phyloP scores from a whole-genome alignment of 2,329 filamentous ascomycete species.

The Fusarium udum region DNA sequence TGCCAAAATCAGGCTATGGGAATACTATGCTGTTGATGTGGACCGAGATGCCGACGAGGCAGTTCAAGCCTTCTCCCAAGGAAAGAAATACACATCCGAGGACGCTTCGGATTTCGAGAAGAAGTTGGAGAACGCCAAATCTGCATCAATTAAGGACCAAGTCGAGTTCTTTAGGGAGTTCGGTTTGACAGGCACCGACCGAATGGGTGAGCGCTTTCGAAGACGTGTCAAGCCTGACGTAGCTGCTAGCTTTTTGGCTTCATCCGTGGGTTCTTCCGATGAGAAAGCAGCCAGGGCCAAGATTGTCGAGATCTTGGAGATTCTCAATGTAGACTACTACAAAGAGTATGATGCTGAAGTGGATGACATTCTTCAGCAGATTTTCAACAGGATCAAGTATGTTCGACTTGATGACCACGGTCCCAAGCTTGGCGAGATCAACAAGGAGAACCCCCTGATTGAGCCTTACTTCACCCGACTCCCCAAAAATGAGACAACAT shows the following conservation, averaged over 20 bases:
- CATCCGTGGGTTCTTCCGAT: slow-evolving; percentile 69
- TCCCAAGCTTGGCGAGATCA: slow-evolving; percentile 84
- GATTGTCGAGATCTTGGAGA: slow-evolving; percentile 75
- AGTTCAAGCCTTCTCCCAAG: slow-evolving; percentile 75
- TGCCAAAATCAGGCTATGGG: slow-evolving; percentile 82
- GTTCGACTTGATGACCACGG: slow-evolving; percentile 91
- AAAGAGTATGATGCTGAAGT: slow-evolving; percentile 89
- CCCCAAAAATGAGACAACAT: slow-evolving; percentile 79
- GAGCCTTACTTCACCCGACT: slow-evolving; percentile 96
- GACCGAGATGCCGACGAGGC: slow-evolving; percentile 75
- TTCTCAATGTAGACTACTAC: slow-evolving; percentile 88
- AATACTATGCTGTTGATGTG: slow-evolving; percentile 89
- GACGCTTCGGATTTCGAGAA: slow-evolving; percentile 49
- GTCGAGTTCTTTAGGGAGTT: slow-evolving; percentile 73
- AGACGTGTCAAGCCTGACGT: slow-evolving; percentile 75
- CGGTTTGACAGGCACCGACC: slow-evolving; percentile 75
- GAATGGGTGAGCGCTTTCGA: slow-evolving; percentile 81
- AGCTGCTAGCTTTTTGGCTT: slow-evolving; percentile 65
- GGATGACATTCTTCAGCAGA: slow-evolving; percentile 84
- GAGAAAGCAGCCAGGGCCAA: slow-evolving; percentile 62
- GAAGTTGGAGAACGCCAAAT: slow-evolving; percentile 58
- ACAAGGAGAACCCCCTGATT: slow-evolving; percentile 79
- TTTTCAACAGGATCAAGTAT: slow-evolving; percentile 96
- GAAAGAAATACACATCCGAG: slow-evolving; percentile 64
- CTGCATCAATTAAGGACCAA: slow-evolving; percentile 57